Evolutionary conservation across 495 filamentous ascomycete genomes (phyloP).

Genomic region (Talaromyces liani): DNA sequence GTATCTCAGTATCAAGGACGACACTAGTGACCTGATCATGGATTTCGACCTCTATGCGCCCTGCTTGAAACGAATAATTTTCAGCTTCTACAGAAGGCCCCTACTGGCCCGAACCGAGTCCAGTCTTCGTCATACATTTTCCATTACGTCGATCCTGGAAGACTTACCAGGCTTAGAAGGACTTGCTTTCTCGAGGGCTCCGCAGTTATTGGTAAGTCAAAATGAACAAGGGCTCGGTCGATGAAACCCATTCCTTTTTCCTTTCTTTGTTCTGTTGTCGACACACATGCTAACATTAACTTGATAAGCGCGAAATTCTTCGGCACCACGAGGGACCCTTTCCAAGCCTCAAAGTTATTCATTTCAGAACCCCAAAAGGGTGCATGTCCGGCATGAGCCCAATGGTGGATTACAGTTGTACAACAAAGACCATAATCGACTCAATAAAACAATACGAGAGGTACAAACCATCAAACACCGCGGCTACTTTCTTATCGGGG

Average conservation of each 20-base stretch:
- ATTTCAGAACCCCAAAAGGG: neutral
- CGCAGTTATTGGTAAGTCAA: neutral
- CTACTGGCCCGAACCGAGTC: neutral
- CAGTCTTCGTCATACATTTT: neutral
- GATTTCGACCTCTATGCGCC: neutral
- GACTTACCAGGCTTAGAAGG: neutral
- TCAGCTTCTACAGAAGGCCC: neutral
- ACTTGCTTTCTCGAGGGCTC: neutral
- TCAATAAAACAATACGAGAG: neutral
- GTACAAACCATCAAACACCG: neutral
- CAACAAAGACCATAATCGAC: neutral
- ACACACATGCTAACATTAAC: neutral
- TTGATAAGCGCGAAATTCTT: neutral
- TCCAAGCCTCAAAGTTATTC: neutral
- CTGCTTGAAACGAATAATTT: neutral
- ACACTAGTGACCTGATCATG: neutral
- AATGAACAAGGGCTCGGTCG: neutral
- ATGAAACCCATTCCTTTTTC: neutral
- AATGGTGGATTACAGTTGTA: neutral
- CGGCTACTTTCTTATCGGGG: neutral
- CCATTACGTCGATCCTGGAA: neutral
- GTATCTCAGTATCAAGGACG: neutral
- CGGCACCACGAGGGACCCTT: neutral
- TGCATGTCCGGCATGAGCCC: neutral
- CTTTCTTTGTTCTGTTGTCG: neutral